Percentiles rank a stretch among this genome's conserved stretches.
These are phyloP conservation scores for Aegilops bicornis DNA, from an alignment of 176 grass and related monocot genomes.

Conservation along the genomic window DNA sequence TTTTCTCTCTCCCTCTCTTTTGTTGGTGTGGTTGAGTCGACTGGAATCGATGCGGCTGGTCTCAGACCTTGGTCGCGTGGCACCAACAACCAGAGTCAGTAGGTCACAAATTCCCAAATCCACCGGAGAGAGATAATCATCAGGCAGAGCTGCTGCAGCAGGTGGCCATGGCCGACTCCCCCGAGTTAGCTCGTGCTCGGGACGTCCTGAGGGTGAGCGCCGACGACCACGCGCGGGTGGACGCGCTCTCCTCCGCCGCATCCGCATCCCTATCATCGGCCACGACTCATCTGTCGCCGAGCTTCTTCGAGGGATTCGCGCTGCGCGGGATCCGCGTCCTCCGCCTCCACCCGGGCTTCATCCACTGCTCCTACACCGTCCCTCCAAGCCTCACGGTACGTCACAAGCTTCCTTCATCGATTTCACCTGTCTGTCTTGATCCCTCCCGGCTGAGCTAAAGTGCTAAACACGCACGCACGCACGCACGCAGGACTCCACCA, in stretches of 20 bases:
- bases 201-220: slow-evolving; percentile 30
- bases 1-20: too few species aligned
- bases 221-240: slow-evolving; percentile 43
- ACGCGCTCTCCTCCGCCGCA: slow-evolving; percentile 32
- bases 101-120: neutral
- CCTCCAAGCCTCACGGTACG: slow-evolving; percentile 54
- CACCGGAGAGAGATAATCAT: neutral
- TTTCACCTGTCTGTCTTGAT: neutral
- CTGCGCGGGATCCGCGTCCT: slow-evolving; percentile 67
- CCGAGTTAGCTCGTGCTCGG: neutral
- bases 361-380: slow-evolving; percentile 87
- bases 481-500: neutral
- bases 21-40: neutral
- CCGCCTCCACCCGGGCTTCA: slow-evolving; percentile 47
- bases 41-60: neutral
- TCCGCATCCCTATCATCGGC: neutral
- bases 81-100: neutral
- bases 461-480: neutral
- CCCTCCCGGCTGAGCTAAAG: neutral
- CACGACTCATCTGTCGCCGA: neutral
- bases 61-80: too few species aligned
- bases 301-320: slow-evolving; percentile 79
- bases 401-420: neutral
- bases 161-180: neutral
- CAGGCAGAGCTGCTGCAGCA: neutral